A percentile compares a stretch with the other conserved stretches of the same genome.
phyloP scores from a whole-genome alignment of 208 protist genomes.

The Trypanosoma mega region DNA sequence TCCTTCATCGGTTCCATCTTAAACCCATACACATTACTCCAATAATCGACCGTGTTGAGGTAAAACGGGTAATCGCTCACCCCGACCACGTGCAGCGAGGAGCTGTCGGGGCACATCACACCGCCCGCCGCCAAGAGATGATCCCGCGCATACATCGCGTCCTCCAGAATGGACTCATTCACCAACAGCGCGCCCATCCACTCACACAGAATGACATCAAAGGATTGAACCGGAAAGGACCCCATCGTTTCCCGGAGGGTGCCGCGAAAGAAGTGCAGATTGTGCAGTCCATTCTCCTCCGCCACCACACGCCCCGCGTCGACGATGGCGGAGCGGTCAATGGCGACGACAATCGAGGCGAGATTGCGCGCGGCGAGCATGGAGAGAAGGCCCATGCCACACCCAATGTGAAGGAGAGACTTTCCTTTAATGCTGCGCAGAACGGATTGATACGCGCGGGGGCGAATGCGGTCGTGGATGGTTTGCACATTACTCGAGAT shows the following conservation, averaged over 20 bases:
- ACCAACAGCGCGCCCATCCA: constrained; percentile 88
- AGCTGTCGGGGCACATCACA: constrained; percentile 76
- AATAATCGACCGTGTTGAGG: constrained; percentile 86
- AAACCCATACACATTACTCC: constrained; percentile 94
- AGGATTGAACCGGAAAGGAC: constrained; percentile 65
- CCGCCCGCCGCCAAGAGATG: constrained; percentile 66
- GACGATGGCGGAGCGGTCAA: constrained; percentile 83
- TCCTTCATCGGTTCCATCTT: constrained; percentile 89
- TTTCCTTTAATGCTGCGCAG: constrained; percentile 79
- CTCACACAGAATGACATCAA: constrained; percentile 90
- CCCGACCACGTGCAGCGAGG: constrained; percentile 82
- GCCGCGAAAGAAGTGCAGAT: constrained; percentile 80
- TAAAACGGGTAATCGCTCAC: constrained; percentile 86
- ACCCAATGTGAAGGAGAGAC: constrained; percentile 84
- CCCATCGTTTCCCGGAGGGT: constrained; percentile 56
- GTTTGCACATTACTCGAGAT: constrained; percentile 72
- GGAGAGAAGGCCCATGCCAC: constrained; percentile 85
- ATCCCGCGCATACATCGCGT: constrained; percentile 80
- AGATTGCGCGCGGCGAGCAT: constrained; percentile 78
- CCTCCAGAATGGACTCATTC: constrained; percentile 75
- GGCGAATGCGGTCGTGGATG: constrained; percentile 72
- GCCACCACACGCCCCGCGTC: constrained; percentile 77
- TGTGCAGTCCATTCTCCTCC: constrained; percentile 73
- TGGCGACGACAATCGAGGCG: constrained; percentile 75
- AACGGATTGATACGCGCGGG: constrained; percentile 79